Evolutionary conservation across 1,284 basidiomycete genomes (phyloP).

Genomic region (Cryptococcus jaspeensis): DNA sequence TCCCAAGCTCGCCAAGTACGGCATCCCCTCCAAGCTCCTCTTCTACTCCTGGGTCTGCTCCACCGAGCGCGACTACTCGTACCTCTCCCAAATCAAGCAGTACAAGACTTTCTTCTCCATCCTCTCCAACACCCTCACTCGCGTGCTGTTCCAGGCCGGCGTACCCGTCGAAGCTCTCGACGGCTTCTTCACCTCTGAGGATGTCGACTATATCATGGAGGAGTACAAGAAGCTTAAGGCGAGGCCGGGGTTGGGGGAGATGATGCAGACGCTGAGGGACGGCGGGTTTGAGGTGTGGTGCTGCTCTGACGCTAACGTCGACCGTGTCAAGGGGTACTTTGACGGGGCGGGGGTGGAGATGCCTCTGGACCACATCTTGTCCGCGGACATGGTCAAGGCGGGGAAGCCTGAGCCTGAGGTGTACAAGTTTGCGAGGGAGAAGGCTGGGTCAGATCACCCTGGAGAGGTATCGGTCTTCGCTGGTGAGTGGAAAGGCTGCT

Average conservation of each 20-base stretch:
- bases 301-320: constrained; percentile 29
- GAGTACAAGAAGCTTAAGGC: constrained; percentile 27
- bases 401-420: constrained; percentile 32
- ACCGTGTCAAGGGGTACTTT: constrained; percentile 36
- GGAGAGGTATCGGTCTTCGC: constrained; percentile 36
- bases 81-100: constrained; percentile 30
- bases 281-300: constrained; percentile 34
- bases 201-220: constrained; percentile 25
- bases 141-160: constrained; percentile 32
- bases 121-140: constrained; percentile 23
- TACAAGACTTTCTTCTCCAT: constrained; percentile 31
- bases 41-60: constrained; percentile 30
- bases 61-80: constrained; percentile 33
- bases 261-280: constrained; percentile 29
- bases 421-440: constrained; percentile 34
- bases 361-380: constrained; percentile 30
- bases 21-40: constrained; percentile 28
- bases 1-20: constrained; percentile 24
- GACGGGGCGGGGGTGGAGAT: constrained; percentile 29
- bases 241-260: constrained; percentile 24
- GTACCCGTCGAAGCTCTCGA: constrained; percentile 19
- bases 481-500: constrained; percentile 15
- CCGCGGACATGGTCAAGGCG: constrained; percentile 29
- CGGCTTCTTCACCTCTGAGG: constrained; percentile 24
- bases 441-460: constrained; percentile 25